Base-by-base conservation (phyloP, 192 early-diverging fungal genomes). In the Coemansia sp. region DNA sequence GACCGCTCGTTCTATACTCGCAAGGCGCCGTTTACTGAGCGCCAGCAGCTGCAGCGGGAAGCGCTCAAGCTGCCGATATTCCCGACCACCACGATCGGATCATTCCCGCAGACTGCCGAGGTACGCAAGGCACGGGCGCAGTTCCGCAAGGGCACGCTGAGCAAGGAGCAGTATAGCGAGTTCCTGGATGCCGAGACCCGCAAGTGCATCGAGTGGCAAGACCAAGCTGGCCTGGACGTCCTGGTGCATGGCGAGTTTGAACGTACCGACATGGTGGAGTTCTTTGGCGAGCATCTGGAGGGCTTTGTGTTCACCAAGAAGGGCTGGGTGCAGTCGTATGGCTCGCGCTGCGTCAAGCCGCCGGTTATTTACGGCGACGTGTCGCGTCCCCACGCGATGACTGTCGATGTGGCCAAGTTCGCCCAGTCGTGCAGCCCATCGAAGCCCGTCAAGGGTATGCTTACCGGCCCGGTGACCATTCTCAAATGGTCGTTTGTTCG, bases 401-500 rank as follows among this genome's bases (percentile, higher is more conserved):
- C 96, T 18, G 88, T 97, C 56, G 85, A 84, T 28, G 84, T 86
- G 80, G 85, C 86, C 16, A 73, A 65, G 55, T 96, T 91, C 60
- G 90, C 96, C 43, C 93, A 98, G 81, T 83, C 84, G 36, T 81
- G 92, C 58, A 96, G 93, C 79, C 68, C 61, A 34, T 47, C 44
- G 62, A 87, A 88, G 69, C 92, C 93, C 53, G 88, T 98, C 89
- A 98, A 98, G 86, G 96, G 94, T 66, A 98, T 98, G 96, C 87
- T 98, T 50, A 98, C 96, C 30, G 96, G 96, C 23, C 96, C 96
- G 20, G 88, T 98, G 40, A 98, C 96, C 58, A 95, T 94, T 74
- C 86, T 97, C 64, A 87, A 93, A 79, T 98, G 96, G 96, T 98
- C 96, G 18, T 98, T 98, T 73, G 91, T 96, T 48, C 93, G 96